Base-by-base conservation (phyloP, 2,329 filamentous ascomycete genomes). In the Verticillium klebahnii region DNA sequence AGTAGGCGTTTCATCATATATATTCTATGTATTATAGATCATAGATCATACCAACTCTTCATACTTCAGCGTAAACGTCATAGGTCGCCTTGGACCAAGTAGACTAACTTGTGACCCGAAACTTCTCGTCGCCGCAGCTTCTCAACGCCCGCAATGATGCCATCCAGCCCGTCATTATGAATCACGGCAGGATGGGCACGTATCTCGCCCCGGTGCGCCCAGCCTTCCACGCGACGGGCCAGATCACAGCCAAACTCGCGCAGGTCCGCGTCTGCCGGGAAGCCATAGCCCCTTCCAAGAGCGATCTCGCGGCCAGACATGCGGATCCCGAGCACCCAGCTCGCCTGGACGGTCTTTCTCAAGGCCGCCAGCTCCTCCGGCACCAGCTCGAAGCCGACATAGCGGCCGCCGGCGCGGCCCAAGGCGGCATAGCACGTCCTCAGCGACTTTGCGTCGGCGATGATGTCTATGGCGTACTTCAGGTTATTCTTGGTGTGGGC, bases 381-480 rank as follows among this genome's bases (percentile, higher is more conserved):
- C 34, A 36, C 34, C 34, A 36, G 34, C 34, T 78, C 75, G 7
- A 79, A 68, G 1, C 69, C 66, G 0, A 70, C 66, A 65, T 80
- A 80, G 5, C 68, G 67, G 1, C 77, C 78, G 14, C 77, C 78
- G 0, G 73, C 69, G 1, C 71, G 67, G 1, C 76, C 75, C 2
- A 80, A 64, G 11, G 73, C 71, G 0, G 57, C 66, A 65, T 77
- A 77, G 70, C 78, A 80, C 31, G 75, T 63, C 50, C 65, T 56
- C 52, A 72, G 77, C 0, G 74, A 72, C 9, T 68, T 64, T 0
- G 72, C 60, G 7, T 73, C 67, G 1, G 75, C 66, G 54, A 83
- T 70, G 68, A 76, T 79, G 69, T 84, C 82, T 2, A 82, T 64
- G 1, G 73, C 78, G 58, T 74, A 75, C 1, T 56, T 63, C 0